Evolutionary conservation across 2,329 filamentous ascomycete genomes (phyloP), one percentile per base, ranked within the genome.

Genomic region (Alternaria sp.): DNA sequence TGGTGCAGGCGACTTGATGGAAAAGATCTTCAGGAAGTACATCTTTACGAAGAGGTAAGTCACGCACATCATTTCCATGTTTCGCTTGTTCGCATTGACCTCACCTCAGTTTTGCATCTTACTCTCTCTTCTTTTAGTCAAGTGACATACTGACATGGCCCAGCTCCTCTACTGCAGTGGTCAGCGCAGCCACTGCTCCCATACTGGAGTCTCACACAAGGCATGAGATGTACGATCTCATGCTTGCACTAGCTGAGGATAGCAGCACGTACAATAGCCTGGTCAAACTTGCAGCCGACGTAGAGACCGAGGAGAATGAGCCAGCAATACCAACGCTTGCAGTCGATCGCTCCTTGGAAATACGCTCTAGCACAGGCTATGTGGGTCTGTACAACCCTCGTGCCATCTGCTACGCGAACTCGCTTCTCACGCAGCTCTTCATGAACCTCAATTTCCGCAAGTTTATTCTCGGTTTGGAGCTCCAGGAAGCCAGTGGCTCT

Each of bases 331-430:
- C 91, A 4, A 82, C 59, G 5, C 67, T 73, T 19, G 65, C 72
- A 82, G 5, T 92, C 65, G 91, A 95, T 54, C 85, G 90, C 32
- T 80, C 80, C 43, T 89, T 87, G 72, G 87, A 88, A 15, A 86
- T 96, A n/a, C 89, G 93, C 65, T 89, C 92, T 2, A 81, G 87
- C 1, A 91, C 91, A 66, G 93, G 93, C 19, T 97, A 97, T 76
- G 89, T 91, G n/a, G 96, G 96, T 1, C 81, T 99, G n/a, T 87
- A 87, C 60, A 99, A 99, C 73, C 86, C 97, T 15, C 96, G 93
- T 10, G 97, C 97, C 76, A 98, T 96, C 0, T 99, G 96, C 80
- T 99, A 99, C 77, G 87, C 98, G 76, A 99, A 99, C 77, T 98
- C 96, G 0, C 84, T 99, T 1, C 86, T 98, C 64, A 95, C 93